Base-by-base conservation (phyloP, 2,329 filamentous ascomycete species). In the Aspergillus sp. region DNA sequence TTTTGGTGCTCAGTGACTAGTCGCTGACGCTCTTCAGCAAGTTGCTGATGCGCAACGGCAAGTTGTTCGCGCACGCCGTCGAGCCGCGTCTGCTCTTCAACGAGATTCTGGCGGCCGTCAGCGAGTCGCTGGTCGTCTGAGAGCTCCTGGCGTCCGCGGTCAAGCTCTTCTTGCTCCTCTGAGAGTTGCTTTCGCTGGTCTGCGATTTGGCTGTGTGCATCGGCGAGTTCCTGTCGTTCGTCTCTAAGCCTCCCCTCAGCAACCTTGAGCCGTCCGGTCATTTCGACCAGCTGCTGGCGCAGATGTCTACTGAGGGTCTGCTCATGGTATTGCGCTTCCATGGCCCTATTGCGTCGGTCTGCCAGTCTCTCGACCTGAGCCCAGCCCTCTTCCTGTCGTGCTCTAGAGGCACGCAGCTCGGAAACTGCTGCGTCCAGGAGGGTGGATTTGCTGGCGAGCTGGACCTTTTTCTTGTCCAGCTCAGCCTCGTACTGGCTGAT, bases 381-480 rank as follows among this genome's bases (percentile, higher is more conserved):
- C 48, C 44, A 43, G 28, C 40, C 43, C 12, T 48, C 44, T n/a
- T 48, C 41, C 28, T 41, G 27, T 5, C 28, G 34, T 26, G 45
- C 44, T 40, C 46, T 46, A 9, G 44, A 30, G 35, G 32, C 36
- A 38, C 33, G 19, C 7, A 55, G 41, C 45, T 51, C 52, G 10
- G 48, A 28, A 3, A 19, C 42, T n/a, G 35, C 46, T 26, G 41
- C 41, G 6, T 8, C 32, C 5, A 55, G 29, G 5, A 44, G 19
- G n/a, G 4, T 28, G 4, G 46, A 35, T 10, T 48, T 44, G 29
- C 44, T 19, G 6, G 28, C 32, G 2, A 55, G 26, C 7, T 44
- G 27, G 10, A 7, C 33, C 4, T 48, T 41, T 9, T 45, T 44
- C 29, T 44, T 28, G 4, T 29, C 34, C 28, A 53, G 29, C 3